Conservation (phyloP, 2,329 filamentous ascomycete species). For the Canariomyces notabilis region DNA sequence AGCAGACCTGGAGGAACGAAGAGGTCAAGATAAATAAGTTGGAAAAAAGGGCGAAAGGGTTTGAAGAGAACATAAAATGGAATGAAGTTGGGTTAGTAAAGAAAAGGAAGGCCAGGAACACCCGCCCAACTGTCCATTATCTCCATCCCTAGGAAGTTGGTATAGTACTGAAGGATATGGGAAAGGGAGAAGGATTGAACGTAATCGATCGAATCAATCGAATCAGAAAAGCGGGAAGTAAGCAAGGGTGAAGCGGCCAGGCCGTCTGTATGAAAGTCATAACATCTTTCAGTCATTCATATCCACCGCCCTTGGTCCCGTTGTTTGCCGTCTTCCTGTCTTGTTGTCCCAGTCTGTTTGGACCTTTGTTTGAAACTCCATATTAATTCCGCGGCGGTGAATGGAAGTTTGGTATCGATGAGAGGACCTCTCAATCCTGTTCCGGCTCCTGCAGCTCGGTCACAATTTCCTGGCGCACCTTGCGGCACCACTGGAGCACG, state of each 20-base stretch:
- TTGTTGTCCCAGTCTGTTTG: not conserved
- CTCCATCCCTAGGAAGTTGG: too few relatives aligned
- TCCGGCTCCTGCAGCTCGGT: constrained; percentile 48
- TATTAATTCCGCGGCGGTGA: too few relatives aligned
- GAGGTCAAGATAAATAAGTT: not conserved
- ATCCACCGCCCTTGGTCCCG: not conserved
- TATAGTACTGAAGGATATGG: too few relatives aligned
- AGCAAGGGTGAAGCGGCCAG: not conserved
- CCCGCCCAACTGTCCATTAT: too few relatives aligned
- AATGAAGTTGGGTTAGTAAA: not conserved
- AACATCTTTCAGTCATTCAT: not conserved
- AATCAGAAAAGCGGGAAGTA: not conserved
- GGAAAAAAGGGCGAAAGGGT: too few relatives aligned
- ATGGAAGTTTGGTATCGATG: too few relatives aligned
- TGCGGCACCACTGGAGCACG: constrained; percentile 75
- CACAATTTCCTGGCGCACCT: constrained; percentile 77
- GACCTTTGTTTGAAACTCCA: too few relatives aligned
- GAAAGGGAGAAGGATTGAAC: too few relatives aligned
- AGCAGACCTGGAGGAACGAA: too few relatives aligned
- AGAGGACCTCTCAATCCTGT: constrained; percentile 4
- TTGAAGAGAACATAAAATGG: not conserved
- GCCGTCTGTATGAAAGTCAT: not conserved
- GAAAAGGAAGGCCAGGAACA: not conserved
- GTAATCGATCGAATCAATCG: too few relatives aligned
- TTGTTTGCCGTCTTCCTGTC: not conserved